Percentiles rank a stretch among this genome's conserved stretches.
Conservation (phyloP, 2,329 filamentous ascomycete species). For the Coniosporium tulheliwenetii region DNA sequence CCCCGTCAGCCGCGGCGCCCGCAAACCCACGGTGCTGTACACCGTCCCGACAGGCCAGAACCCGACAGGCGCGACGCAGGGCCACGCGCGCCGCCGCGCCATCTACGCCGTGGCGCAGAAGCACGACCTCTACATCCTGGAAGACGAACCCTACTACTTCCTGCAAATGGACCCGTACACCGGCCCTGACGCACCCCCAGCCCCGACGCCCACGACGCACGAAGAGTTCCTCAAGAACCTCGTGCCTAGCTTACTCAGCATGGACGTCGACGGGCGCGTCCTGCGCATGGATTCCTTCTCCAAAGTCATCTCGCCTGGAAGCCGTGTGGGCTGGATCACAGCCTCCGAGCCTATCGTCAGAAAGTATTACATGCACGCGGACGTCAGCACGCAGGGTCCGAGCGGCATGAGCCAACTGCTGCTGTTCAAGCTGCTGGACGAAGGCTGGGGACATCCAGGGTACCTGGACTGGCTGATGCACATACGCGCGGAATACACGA, state of each 20-base stretch:
- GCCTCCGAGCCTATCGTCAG: constrained; percentile 73
- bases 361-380: constrained; percentile 65
- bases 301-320: constrained; percentile 75
- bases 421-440: constrained; percentile 79
- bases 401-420: constrained; percentile 72
- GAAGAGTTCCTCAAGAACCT: constrained; percentile 60
- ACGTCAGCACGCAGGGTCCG: constrained; percentile 73
- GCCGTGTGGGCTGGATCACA: constrained; percentile 77
- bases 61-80: constrained; percentile 75
- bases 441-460: constrained; percentile 83
- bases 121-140: constrained; percentile 74
- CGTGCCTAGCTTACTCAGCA: constrained; percentile 59
- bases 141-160: constrained; percentile 93
- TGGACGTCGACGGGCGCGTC: constrained; percentile 78
- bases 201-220: constrained; percentile 43
- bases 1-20: constrained; percentile 34
- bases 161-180: constrained; percentile 72
- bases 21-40: constrained; percentile 54
- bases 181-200: constrained; percentile 32
- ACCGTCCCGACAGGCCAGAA: constrained; percentile 76
- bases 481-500: constrained; percentile 66
- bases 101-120: constrained; percentile 68
- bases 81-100: constrained; percentile 47
- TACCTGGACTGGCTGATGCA: constrained; percentile 83
- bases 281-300: constrained; percentile 87